These are phyloP conservation scores for Lentithecium fluviatile DNA, from an alignment of 495 filamentous ascomycete species.

Conservation along the genomic window DNA sequence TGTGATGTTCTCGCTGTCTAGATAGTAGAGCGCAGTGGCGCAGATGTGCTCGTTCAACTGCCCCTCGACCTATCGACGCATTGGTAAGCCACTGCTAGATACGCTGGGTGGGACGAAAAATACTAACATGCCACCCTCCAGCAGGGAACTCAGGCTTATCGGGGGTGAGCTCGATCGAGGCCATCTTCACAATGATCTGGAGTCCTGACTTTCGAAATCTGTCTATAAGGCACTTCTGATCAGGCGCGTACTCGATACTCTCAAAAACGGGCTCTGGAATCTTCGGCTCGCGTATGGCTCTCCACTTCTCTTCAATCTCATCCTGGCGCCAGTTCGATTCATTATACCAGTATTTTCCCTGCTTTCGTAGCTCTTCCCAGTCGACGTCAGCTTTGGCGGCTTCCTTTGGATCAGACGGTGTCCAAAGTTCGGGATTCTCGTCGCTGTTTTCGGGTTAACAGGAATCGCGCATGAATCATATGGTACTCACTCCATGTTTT, in stretches of 20 bases:
- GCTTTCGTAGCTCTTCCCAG: not conserved
- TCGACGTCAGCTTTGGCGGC: conserved; percentile 5
- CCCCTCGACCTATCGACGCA: conserved; percentile 24
- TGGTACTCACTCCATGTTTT: conserved; percentile 15
- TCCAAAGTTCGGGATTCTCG: conserved; percentile 13
- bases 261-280: conserved; percentile 21
- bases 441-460: conserved; percentile 19
- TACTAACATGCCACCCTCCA: conserved; percentile 46
- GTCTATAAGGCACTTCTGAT: conserved; percentile 3
- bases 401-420: conserved; percentile 17
- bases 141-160: conserved; percentile 53
- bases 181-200: conserved; percentile 65
- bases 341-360: not conserved
- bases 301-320: conserved; percentile 22
- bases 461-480: not conserved
- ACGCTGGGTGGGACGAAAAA: not conserved
- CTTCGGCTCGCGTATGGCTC: conserved; percentile 9
- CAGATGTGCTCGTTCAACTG: conserved; percentile 42
- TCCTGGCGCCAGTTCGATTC: conserved; percentile 13
- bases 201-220: conserved; percentile 41
- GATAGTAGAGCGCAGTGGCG: conserved; percentile 43
- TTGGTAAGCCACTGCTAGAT: not conserved
- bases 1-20: conserved; percentile 62
- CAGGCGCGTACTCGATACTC: conserved; percentile 17
- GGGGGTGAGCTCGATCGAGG: conserved; percentile 60